Percentiles rank a stretch among this genome's conserved stretches.
Conservation (phyloP, 331 rosid genomes). For the Telfairia occidentalis region DNA sequence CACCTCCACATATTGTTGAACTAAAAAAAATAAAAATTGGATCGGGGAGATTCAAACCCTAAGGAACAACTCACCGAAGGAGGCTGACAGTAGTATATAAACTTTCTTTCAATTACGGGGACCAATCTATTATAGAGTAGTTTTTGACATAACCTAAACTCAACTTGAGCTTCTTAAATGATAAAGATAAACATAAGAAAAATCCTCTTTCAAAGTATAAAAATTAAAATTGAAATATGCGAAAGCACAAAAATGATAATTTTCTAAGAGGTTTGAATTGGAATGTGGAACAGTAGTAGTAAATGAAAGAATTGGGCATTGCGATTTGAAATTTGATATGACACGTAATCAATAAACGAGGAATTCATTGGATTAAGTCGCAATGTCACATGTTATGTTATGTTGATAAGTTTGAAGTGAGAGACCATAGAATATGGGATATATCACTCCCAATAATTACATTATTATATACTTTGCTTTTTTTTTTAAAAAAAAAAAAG, state of each 20-base stretch:
- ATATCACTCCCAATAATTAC: background rate
- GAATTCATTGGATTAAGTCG: background rate
- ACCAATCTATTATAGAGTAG: background rate
- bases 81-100: too few relatives aligned
- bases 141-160: background rate
- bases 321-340: slow-evolving; percentile 5
- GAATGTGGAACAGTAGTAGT: background rate
- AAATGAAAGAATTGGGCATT: background rate
- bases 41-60: too few relatives aligned
- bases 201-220: background rate
- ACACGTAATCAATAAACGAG: background rate
- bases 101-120: too few relatives aligned
- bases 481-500: too few relatives aligned
- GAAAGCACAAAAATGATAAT: background rate
- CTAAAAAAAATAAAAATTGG: too few relatives aligned
- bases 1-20: too few relatives aligned
- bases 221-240: background rate
- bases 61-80: too few relatives aligned
- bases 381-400: background rate
- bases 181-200: background rate
- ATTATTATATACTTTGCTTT: background rate
- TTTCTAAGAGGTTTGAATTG: background rate
- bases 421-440: background rate
- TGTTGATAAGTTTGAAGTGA: background rate
- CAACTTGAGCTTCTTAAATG: background rate